phyloP scores from a whole-genome alignment of 2,329 filamentous ascomycete genomes.

The Clonostachys solani region DNA sequence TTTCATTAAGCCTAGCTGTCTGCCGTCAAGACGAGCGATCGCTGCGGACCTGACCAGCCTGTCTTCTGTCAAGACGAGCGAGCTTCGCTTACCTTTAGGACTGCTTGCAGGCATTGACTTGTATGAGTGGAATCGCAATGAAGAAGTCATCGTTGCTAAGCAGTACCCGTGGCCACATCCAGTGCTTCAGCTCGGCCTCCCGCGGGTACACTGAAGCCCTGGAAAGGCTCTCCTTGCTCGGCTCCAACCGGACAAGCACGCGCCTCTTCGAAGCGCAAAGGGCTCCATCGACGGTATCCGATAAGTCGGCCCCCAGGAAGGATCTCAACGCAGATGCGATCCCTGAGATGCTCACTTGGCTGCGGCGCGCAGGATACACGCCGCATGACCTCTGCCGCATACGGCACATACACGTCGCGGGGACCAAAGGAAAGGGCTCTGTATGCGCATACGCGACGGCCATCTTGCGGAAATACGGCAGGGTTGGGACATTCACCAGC shows the following conservation, averaged over 20 bases:
- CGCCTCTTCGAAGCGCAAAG: constrained; percentile 35
- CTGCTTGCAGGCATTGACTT: no score
- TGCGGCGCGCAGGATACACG: constrained; percentile 70
- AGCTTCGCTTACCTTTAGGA: no score
- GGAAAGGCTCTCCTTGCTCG: constrained; percentile 67
- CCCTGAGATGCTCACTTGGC: constrained; percentile 79
- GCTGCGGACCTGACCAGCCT: no score
- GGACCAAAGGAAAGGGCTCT: constrained; percentile 92
- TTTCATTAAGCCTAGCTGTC: no score
- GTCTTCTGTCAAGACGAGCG: no score
- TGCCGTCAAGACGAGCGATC: no score
- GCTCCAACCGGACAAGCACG: constrained; percentile 70
- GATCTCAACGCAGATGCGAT: constrained; percentile 69
- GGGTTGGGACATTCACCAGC: constrained; percentile 76
- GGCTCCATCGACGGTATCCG: constrained; percentile 29
- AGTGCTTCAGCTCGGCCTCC: not conserved
- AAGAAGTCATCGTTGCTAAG: not conserved
- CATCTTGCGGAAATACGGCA: constrained; percentile 53
- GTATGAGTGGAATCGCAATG: not conserved
- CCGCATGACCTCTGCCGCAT: constrained; percentile 34
- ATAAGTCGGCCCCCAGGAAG: constrained; percentile 16
- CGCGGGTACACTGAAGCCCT: constrained; percentile 64
- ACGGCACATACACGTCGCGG: constrained; percentile 74
- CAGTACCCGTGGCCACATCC: not conserved
- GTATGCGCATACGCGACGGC: constrained; percentile 80